Conservation (phyloP, 2,329 filamentous ascomycete genomes). For the Pyrenophora teres region DNA sequence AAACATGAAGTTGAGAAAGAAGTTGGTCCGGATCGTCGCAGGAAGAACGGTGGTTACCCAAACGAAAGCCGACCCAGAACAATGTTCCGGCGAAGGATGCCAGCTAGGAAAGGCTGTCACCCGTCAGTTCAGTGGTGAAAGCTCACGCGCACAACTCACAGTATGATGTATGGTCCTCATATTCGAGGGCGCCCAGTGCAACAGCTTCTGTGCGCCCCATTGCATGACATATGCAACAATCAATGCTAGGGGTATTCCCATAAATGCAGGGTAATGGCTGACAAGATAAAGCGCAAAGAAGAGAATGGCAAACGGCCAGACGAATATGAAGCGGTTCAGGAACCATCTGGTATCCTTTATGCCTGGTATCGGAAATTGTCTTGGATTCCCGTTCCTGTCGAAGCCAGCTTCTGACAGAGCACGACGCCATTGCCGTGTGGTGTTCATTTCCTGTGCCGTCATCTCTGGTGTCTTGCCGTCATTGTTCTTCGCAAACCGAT, state of each 20-base stretch:
- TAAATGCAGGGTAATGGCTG: conserved; percentile 72
- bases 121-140: conserved; percentile 13
- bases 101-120: conserved; percentile 82
- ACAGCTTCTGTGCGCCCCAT: conserved; percentile 74
- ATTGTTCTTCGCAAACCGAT: conserved; percentile 86
- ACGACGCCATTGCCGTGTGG: conserved; percentile 76
- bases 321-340: conserved; percentile 83
- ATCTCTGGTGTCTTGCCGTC: conserved; percentile 88
- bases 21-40: conserved; percentile 69
- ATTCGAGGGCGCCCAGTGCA: conserved; percentile 82
- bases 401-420: conserved; percentile 85
- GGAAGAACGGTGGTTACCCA: conserved; percentile 78
- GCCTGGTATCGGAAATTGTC: conserved; percentile 74
- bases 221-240: conserved; percentile 73
- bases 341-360: conserved; percentile 78
- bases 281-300: conserved; percentile 73
- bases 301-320: conserved; percentile 82
- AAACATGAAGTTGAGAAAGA: conserved; percentile 81
- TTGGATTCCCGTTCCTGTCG: conserved; percentile 74
- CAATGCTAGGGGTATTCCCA: conserved; percentile 74
- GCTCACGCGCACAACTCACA: conserved; percentile 54
- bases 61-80: conserved; percentile 79
- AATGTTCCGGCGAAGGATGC: conserved; percentile 86
- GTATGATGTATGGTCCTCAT: conserved; percentile 92
- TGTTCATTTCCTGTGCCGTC: conserved; percentile 90